Evolutionary conservation across 495 filamentous ascomycete species (phyloP).

Genomic region (Penicillium angulare): DNA sequence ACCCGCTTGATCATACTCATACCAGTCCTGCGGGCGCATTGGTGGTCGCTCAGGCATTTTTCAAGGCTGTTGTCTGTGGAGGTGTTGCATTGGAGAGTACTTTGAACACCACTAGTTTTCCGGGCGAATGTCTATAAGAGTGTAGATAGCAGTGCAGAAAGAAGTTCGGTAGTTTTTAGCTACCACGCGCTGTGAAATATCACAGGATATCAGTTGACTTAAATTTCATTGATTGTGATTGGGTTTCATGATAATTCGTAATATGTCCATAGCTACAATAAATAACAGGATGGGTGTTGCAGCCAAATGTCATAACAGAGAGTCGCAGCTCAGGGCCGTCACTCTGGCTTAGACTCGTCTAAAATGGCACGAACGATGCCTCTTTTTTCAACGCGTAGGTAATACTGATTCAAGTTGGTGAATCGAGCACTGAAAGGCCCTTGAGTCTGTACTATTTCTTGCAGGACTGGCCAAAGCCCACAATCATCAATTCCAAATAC

Average conservation of each 20-base stretch:
- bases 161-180: not conserved
- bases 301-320: not conserved
- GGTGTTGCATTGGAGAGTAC: constrained; percentile 33
- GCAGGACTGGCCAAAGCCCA: constrained; percentile 67
- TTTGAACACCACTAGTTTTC: constrained; percentile 29
- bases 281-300: not conserved
- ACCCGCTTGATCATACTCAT: constrained; percentile 64
- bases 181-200: too few species aligned
- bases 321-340: not conserved
- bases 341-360: constrained; percentile 26
- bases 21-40: constrained; percentile 58
- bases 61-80: constrained; percentile 55
- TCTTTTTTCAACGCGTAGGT: constrained; percentile 48
- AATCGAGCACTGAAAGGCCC: constrained; percentile 31
- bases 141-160: not conserved
- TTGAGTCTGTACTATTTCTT: constrained; percentile 48
- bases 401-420: constrained; percentile 52
- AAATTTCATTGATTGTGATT: too few species aligned
- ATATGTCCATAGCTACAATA: constrained; percentile 1
- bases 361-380: constrained; percentile 48
- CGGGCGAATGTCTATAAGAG: constrained; percentile 27
- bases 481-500: constrained; percentile 64
- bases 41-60: constrained; percentile 59
- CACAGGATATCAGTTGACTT: too few species aligned
- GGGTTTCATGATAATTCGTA: constrained; percentile 1